A percentile compares a stretch with the other conserved stretches of the same genome.
These are phyloP conservation scores for Kodamaea laetipori DNA, from an alignment of 805 yeast genomes.

Conservation along the genomic window DNA sequence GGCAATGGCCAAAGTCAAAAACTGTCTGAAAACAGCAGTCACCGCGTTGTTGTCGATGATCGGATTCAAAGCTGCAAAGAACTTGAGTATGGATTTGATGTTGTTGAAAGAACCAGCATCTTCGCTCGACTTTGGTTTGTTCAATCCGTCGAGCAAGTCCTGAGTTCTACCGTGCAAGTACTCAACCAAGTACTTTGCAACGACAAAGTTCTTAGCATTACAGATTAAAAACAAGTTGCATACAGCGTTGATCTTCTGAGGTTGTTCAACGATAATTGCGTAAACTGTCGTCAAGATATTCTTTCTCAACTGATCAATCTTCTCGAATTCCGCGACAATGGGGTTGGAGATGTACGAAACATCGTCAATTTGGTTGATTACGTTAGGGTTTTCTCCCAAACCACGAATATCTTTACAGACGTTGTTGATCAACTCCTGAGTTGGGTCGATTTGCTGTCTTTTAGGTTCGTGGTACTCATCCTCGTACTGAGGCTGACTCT, in stretches of 20 bases:
- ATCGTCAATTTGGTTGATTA: conserved; percentile 45
- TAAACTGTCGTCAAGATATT: conserved; percentile 63
- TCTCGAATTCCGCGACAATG: conserved; percentile 64
- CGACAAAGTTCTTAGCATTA: conserved; percentile 60
- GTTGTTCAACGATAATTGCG: conserved; percentile 81
- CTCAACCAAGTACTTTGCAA: conserved; percentile 71
- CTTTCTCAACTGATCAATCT: conserved; percentile 58
- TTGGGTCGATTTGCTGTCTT: conserved; percentile 43
- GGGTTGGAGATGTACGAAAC: conserved; percentile 69
- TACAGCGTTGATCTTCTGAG: conserved; percentile 80
- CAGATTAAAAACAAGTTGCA: conserved; percentile 67
- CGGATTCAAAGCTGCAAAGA: conserved; percentile 66
- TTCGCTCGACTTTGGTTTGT: conserved; percentile 17
- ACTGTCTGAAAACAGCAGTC: conserved; percentile 48
- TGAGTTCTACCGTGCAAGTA: conserved; percentile 67
- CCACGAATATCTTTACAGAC: conserved; percentile 48
- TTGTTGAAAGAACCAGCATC: conserved; percentile 67
- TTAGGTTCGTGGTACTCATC: conserved; percentile 34
- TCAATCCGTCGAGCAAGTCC: conserved; percentile 46
- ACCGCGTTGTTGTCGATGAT: conserved; percentile 52
- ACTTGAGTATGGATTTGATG: conserved; percentile 69
- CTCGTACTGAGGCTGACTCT: conserved; percentile 19
- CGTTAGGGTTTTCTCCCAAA: conserved; percentile 45
- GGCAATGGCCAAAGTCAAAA: conserved; percentile 57
- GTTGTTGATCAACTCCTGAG: conserved; percentile 42